Evolutionary conservation across 2,329 filamentous ascomycete species (phyloP).

Genomic region (Corniculantispora saksenae): DNA sequence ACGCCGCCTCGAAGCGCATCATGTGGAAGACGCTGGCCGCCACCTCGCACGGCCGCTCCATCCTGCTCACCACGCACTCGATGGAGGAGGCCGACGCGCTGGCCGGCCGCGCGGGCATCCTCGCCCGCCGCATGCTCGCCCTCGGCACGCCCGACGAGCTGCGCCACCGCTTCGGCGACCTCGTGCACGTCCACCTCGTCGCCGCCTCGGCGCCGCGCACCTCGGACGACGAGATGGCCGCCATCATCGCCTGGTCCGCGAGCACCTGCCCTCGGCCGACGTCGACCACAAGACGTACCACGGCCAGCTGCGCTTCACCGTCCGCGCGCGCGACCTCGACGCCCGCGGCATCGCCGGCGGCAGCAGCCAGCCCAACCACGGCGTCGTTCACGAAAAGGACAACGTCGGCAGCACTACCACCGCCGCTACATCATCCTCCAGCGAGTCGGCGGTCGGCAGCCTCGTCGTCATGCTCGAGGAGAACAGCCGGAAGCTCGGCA

Average conservation of each 20-base stretch:
- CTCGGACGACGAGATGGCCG: constrained; percentile 64
- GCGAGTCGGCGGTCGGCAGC: constrained; percentile 60
- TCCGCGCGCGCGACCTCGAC: constrained; percentile 53
- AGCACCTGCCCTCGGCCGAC: constrained; percentile 62
- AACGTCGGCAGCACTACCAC: background rate
- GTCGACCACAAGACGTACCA: constrained; percentile 78
- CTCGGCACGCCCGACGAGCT: constrained; percentile 75
- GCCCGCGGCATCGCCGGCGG: background rate
- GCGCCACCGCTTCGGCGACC: constrained; percentile 73
- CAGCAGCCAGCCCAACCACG: constrained; percentile 12
- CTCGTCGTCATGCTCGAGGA: constrained; percentile 75
- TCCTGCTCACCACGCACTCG: constrained; percentile 86
- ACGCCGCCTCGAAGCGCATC: constrained; percentile 84
- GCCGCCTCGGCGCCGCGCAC: constrained; percentile 74
- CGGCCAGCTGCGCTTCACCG: constrained; percentile 83
- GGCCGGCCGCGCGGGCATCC: constrained; percentile 79
- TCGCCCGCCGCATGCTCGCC: constrained; percentile 83
- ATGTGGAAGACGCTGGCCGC: constrained; percentile 87
- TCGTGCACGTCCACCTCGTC: constrained; percentile 80
- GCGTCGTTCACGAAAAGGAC: background rate
- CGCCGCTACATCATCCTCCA: constrained; percentile 20
- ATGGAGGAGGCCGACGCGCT: constrained; percentile 96
- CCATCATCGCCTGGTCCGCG: constrained; percentile 64
- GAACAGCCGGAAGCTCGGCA: constrained; percentile 65
- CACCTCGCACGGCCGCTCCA: constrained; percentile 73